A percentile compares a stretch with the other conserved stretches of the same genome.
Evolutionary conservation across 306 rosid species (phyloP).

Genomic region (Nissolia schottii): DNA sequence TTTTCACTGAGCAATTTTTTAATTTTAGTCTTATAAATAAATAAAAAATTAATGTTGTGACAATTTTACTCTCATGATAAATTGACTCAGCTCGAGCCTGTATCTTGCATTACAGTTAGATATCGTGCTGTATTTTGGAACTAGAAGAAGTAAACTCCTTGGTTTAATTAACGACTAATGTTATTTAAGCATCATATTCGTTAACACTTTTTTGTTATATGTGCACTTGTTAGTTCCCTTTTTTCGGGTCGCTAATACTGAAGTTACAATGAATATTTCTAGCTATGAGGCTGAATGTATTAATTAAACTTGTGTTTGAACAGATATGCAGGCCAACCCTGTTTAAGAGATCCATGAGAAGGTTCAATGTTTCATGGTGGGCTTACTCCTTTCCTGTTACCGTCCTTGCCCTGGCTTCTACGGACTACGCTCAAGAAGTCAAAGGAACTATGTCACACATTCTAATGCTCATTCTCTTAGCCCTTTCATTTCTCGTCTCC

Average conservation of each 20-base stretch:
- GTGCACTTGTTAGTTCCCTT: too few species aligned
- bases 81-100: too few species aligned
- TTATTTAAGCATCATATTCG: not conserved
- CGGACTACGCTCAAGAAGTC: constrained; percentile 38
- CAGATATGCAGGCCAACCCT: constrained; percentile 55
- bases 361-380: constrained; percentile 67
- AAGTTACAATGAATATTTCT: too few species aligned
- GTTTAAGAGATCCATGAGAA: constrained; percentile 58
- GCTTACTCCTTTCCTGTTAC: constrained; percentile 58
- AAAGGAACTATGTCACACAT: constrained; percentile 32
- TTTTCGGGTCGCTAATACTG: too few species aligned
- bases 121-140: not conserved
- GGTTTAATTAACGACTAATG: not conserved
- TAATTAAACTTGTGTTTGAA: not conserved
- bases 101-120: too few species aligned
- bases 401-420: constrained; percentile 49
- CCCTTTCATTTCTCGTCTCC: constrained; percentile 36
- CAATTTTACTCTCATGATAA: too few species aligned
- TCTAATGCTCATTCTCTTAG: constrained; percentile 32
- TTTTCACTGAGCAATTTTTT: too few species aligned
- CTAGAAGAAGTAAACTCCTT: too few species aligned
- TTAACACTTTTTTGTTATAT: too few species aligned
- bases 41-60: too few species aligned
- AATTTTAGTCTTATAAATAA: too few species aligned
- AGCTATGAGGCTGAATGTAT: too few species aligned